A percentile compares a stretch with the other conserved stretches of the same genome.
Evolutionary conservation across 306 rosid genomes (phyloP).

Genomic region (Erythrophleum fordii): DNA sequence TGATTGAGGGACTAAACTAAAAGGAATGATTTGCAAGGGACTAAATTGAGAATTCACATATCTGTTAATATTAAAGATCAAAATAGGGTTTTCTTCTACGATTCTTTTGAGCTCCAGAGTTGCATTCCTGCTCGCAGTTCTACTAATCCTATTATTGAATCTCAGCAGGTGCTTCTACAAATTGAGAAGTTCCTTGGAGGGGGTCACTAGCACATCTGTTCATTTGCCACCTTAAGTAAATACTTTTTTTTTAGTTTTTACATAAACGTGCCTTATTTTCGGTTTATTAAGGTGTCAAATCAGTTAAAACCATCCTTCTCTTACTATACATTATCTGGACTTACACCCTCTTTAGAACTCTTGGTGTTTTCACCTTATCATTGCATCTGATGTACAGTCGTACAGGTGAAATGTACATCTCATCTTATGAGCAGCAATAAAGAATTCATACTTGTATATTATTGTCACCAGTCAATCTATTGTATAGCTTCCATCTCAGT

Average conservation of each 20-base stretch:
- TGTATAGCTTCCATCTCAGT: neutral
- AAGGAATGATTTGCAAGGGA: neutral
- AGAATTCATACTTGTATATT: neutral
- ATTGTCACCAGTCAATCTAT: neutral
- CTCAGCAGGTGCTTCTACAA: slow-evolving; percentile 31
- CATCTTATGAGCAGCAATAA: neutral
- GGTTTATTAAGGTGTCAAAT: neutral
- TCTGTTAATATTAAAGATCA: neutral
- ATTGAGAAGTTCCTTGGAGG: slow-evolving; percentile 21
- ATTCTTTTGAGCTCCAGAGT: neutral
- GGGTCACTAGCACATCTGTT: neutral
- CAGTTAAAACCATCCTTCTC: too few species aligned
- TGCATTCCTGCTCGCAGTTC: neutral
- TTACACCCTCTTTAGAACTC: neutral
- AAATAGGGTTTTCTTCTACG: neutral
- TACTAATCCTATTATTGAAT: neutral
- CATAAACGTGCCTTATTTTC: neutral
- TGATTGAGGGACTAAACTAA: neutral
- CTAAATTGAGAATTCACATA: neutral
- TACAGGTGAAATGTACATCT: neutral
- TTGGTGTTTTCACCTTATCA: neutral
- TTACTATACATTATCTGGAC: neutral
- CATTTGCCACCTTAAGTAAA: neutral
- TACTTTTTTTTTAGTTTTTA: neutral
- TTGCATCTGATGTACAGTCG: neutral